phyloP scores from a whole-genome alignment of 345 rosid genomes.

The Camelina hispida region DNA sequence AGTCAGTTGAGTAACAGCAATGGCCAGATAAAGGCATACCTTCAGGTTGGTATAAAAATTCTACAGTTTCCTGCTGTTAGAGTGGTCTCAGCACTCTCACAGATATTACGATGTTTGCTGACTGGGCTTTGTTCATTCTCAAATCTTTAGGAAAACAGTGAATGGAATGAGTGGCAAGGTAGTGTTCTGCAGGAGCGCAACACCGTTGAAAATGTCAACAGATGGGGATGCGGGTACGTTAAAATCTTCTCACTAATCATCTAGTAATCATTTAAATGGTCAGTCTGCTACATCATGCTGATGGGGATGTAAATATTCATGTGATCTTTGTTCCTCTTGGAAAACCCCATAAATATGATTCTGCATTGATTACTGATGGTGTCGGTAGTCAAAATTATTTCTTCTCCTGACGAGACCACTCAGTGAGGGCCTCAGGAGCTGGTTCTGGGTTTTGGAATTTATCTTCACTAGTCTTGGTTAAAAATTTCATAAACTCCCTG shows the following conservation, averaged over 20 bases:
- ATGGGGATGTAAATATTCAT: conserved; percentile 13
- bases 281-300: conserved; percentile 12
- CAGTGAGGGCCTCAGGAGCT: neutral
- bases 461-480: conserved; percentile 25
- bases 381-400: conserved; percentile 1
- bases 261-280: conserved; percentile 19
- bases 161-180: conserved; percentile 91
- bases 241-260: conserved; percentile 17
- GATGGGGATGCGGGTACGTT: conserved; percentile 96
- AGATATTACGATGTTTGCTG: conserved; percentile 19
- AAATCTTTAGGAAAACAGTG: conserved; percentile 70
- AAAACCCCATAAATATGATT: conserved; percentile 7
- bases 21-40: conserved; percentile 60
- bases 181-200: conserved; percentile 88
- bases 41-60: conserved; percentile 63
- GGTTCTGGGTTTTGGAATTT: conserved; percentile 12
- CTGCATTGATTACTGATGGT: conserved; percentile 20
- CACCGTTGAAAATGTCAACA: conserved; percentile 84
- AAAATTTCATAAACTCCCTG: conserved; percentile 28
- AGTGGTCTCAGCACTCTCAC: neutral
- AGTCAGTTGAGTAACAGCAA: conserved; percentile 70
- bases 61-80: conserved; percentile 8
- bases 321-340: conserved; percentile 19
- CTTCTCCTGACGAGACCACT: conserved; percentile 1
- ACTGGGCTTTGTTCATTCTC: conserved; percentile 17